phyloP scores from a whole-genome alignment of 495 filamentous ascomycete species.

The Penicillium verhagenii region DNA sequence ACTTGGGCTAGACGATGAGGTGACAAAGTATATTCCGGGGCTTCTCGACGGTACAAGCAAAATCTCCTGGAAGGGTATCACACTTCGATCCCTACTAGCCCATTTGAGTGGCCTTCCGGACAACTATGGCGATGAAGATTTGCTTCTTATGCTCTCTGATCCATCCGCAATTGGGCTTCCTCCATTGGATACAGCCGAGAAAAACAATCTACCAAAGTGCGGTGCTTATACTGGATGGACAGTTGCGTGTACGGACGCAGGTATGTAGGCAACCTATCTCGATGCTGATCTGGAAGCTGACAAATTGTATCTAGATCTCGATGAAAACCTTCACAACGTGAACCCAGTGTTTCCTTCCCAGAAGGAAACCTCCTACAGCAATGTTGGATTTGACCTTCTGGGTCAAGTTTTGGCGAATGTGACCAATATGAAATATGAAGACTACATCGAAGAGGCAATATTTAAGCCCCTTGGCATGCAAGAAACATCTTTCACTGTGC shows the following conservation, averaged over 20 bases:
- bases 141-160: conserved; percentile 1
- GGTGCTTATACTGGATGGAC: neutral
- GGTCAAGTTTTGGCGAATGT: conserved; percentile 9
- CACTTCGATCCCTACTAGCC: conserved; percentile 3
- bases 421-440: conserved; percentile 6
- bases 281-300: neutral
- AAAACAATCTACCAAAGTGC: conserved; percentile 1
- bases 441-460: conserved; percentile 5
- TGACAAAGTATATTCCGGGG: conserved; percentile 2
- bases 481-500: neutral
- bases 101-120: conserved; percentile 3
- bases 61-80: conserved; percentile 6
- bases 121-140: conserved; percentile 6
- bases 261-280: neutral
- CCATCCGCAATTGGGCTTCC: conserved; percentile 4
- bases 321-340: neutral
- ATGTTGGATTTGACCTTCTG: conserved; percentile 7
- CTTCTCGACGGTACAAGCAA: neutral
- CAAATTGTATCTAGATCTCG: neutral
- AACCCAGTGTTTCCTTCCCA: conserved; percentile 4
- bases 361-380: conserved; percentile 8
- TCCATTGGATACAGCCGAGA: neutral
- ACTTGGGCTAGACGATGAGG: conserved; percentile 7
- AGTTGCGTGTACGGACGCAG: neutral
- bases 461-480: conserved; percentile 5